These are phyloP conservation scores for Mycotypha africana DNA, from an alignment of 371 early-diverging fungal species.

Conservation along the genomic window DNA sequence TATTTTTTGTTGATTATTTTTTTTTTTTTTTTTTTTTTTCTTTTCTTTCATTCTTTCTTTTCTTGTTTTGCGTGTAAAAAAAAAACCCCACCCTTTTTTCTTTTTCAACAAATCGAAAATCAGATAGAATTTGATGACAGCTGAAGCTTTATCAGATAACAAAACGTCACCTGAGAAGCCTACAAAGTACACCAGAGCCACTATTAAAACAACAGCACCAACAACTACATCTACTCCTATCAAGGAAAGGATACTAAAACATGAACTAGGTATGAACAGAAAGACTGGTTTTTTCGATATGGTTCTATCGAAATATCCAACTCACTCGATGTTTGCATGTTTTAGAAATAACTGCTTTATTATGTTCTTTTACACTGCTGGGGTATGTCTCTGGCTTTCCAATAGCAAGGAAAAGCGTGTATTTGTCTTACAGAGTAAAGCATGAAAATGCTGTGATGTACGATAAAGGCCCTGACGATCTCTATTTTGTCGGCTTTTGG, in stretches of 20 bases:
- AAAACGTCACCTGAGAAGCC: constrained; percentile 1
- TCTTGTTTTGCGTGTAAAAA: background rate
- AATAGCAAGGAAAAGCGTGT: constrained; percentile 7
- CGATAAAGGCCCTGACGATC: constrained; percentile 48
- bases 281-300: background rate
- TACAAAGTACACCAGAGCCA: background rate
- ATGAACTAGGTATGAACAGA: constrained; percentile 10
- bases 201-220: constrained; percentile 1
- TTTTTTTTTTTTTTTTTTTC: constrained; percentile 1
- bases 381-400: constrained; percentile 4
- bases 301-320: background rate
- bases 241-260: constrained; percentile 9
- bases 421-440: constrained; percentile 4
- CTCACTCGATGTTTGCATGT: background rate
- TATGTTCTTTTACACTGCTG: background rate
- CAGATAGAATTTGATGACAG: background rate
- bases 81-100: background rate
- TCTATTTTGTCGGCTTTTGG: constrained; percentile 61
- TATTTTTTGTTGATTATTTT: background rate
- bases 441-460: constrained; percentile 21
- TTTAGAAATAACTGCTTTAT: constrained; percentile 7
- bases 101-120: background rate
- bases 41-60: background rate
- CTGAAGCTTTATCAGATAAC: background rate
- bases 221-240: constrained; percentile 3